These are phyloP conservation scores for Chrysosporium keratinophilum DNA, from an alignment of 2,329 filamentous ascomycete species.

Conservation along the genomic window DNA sequence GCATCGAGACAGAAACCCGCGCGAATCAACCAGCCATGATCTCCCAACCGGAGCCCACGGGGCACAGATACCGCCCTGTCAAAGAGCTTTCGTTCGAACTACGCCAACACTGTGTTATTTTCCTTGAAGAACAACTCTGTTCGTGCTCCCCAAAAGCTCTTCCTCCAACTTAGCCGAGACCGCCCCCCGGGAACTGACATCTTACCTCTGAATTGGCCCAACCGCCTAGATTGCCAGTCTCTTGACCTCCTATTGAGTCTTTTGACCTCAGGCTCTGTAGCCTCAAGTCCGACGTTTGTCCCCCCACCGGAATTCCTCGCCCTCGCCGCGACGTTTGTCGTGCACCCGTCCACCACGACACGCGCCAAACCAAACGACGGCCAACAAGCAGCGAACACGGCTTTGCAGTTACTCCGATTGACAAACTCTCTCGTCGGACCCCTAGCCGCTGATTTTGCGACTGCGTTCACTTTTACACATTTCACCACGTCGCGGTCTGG, in stretches of 20 bases:
- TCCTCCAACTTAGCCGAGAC: slow-evolving; percentile 7
- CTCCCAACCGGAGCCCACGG: neutral
- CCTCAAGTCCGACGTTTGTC: slow-evolving; percentile 45
- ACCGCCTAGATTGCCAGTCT: slow-evolving; percentile 34
- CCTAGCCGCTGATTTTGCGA: slow-evolving; percentile 56
- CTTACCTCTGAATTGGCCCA: slow-evolving; percentile 20
- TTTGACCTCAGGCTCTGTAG: slow-evolving; percentile 25
- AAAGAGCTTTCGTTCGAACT: slow-evolving; percentile 53
- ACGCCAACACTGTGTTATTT: slow-evolving; percentile 56
- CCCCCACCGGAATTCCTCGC: slow-evolving; percentile 65
- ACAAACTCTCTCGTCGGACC: slow-evolving; percentile 57
- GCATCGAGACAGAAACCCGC: neutral
- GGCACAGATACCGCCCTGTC: slow-evolving; percentile 42
- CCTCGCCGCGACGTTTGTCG: slow-evolving; percentile 66
- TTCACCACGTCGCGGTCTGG: slow-evolving; percentile 28
- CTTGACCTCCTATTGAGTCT: slow-evolving; percentile 51
- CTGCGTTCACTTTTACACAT: slow-evolving; percentile 59
- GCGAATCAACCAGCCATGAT: neutral
- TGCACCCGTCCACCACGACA: slow-evolving; percentile 71
- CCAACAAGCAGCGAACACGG: slow-evolving; percentile 52
- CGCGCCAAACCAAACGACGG: slow-evolving; percentile 54
- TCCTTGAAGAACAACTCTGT: slow-evolving; percentile 66
- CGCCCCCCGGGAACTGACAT: neutral
- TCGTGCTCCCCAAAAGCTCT: slow-evolving; percentile 22
- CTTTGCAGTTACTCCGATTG: slow-evolving; percentile 60